Percentiles rank a stretch among this genome's conserved stretches.
Evolutionary conservation across 2,329 filamentous ascomycete genomes (phyloP).

Genomic region (Hypomyces rosellus): DNA sequence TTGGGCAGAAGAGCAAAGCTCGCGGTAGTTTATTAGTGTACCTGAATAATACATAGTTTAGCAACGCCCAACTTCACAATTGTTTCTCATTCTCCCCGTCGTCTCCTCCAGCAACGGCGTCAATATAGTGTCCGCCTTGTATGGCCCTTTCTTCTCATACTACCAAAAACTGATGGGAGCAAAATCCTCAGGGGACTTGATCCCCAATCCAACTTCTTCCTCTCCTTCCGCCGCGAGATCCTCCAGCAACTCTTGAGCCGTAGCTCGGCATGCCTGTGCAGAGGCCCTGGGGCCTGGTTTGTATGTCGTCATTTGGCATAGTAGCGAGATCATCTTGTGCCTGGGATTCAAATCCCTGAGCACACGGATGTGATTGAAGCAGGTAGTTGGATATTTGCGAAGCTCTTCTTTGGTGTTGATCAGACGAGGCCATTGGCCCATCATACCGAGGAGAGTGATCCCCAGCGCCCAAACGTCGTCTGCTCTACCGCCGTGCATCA

Average conservation of each 20-base stretch:
- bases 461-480: slow-evolving; percentile 32
- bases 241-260: slow-evolving; percentile 9
- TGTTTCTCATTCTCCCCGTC: too few species aligned
- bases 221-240: not conserved
- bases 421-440: slow-evolving; percentile 22
- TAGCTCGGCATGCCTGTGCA: slow-evolving; percentile 16
- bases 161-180: slow-evolving; percentile 21
- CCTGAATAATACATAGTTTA: too few species aligned
- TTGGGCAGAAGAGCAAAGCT: too few species aligned
- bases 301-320: slow-evolving; percentile 17
- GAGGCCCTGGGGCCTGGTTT: slow-evolving; percentile 15
- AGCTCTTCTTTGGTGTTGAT: slow-evolving; percentile 12
- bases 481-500: slow-evolving; percentile 16
- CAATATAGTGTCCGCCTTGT: too few species aligned
- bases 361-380: slow-evolving; percentile 17
- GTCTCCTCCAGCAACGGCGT: too few species aligned
- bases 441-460: slow-evolving; percentile 24
- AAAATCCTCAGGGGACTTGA: slow-evolving; percentile 21
- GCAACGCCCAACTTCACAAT: too few species aligned
- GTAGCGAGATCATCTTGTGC: slow-evolving; percentile 18
- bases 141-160: too few species aligned
- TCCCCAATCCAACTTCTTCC: slow-evolving; percentile 11
- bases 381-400: slow-evolving; percentile 19
- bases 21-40: too few species aligned
- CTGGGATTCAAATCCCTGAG: slow-evolving; percentile 20